Percentiles rank a stretch among this genome's conserved stretches.
Evolutionary conservation across 1,139 yeast species (phyloP).

Genomic region (Sporopachydermia cereana): DNA sequence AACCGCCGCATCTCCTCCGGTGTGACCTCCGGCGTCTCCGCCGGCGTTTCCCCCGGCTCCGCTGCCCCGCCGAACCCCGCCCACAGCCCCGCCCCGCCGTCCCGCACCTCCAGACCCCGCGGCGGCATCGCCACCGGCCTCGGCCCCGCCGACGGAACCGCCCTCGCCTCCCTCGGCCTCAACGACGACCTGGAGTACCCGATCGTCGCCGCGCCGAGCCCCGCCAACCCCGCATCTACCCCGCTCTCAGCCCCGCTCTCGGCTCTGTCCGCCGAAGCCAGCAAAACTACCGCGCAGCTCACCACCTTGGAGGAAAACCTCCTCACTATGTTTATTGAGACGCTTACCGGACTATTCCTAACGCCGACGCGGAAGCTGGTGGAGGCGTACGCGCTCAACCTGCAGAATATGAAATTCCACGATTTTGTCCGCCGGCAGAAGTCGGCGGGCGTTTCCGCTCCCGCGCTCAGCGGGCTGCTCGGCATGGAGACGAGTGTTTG

Average conservation of each 20-base stretch:
- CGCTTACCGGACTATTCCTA: not conserved
- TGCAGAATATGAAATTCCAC: slow-evolving; percentile 2
- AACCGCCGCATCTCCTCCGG: not conserved
- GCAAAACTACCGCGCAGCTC: not conserved
- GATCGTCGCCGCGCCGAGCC: not conserved
- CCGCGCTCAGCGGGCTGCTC: not conserved
- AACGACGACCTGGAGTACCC: slow-evolving; percentile 1
- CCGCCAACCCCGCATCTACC: not conserved
- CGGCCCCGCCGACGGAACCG: not conserved
- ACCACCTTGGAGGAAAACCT: not conserved
- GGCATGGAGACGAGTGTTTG: slow-evolving; percentile 1
- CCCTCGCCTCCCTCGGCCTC: not conserved
- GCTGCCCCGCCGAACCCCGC: not conserved
- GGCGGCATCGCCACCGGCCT: slow-evolving; percentile 3
- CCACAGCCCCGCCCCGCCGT: not conserved
- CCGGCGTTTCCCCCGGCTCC: not conserved
- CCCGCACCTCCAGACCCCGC: not conserved
- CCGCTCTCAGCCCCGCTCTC: not conserved
- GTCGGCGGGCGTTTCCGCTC: not conserved
- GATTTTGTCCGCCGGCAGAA: not conserved
- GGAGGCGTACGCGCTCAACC: not conserved
- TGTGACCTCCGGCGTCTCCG: not conserved
- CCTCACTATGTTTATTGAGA: not conserved
- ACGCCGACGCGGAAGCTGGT: not conserved
- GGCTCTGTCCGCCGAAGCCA: not conserved